A percentile compares a stretch with the other conserved stretches of the same genome.
Conservation (phyloP, 495 filamentous ascomycete species). For the Aspergillus carlsbadensis region DNA sequence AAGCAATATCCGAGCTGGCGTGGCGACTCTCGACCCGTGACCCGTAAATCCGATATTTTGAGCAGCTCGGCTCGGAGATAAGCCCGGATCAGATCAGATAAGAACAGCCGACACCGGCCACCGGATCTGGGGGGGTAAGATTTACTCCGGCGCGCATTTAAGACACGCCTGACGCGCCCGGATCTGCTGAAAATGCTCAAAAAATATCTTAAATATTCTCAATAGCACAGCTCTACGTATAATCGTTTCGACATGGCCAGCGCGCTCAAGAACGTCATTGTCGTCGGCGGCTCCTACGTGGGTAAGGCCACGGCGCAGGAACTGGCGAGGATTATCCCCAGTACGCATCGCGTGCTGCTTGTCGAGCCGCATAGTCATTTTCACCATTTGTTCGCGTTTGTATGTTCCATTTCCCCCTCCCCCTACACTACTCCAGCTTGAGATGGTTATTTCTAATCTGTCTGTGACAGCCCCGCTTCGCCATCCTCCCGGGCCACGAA, state of each 20-base stretch:
- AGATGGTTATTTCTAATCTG: too few species aligned
- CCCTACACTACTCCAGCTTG: too few species aligned
- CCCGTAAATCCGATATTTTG: background rate
- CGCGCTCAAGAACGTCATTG: slow-evolving; percentile 38
- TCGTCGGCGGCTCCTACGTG: slow-evolving; percentile 45
- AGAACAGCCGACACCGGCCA: slow-evolving; percentile 1
- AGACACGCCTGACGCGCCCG: background rate
- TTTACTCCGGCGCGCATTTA: slow-evolving; percentile 7
- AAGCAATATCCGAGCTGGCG: background rate
- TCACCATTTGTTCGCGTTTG: slow-evolving; percentile 54
- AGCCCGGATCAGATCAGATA: slow-evolving; percentile 16
- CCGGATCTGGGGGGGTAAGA: slow-evolving; percentile 5
- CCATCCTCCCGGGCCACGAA: slow-evolving; percentile 46
- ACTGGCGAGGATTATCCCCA: slow-evolving; percentile 35
- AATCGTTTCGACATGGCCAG: slow-evolving; percentile 15
- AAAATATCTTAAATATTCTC: too few species aligned
- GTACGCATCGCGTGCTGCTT: slow-evolving; percentile 46
- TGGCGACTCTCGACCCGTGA: background rate
- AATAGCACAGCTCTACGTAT: background rate
- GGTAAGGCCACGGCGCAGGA: slow-evolving; percentile 40
- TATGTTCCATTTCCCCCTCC: slow-evolving; percentile 26
- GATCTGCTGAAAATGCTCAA: background rate
- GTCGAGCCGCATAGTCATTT: slow-evolving; percentile 54
- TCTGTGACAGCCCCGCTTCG: slow-evolving; percentile 55
- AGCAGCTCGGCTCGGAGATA: slow-evolving; percentile 15